Percentiles rank a stretch among this genome's conserved stretches.
Conservation (phyloP, 176 grass and related monocot genomes). For the Ampelocalamus luodianensis region DNA sequence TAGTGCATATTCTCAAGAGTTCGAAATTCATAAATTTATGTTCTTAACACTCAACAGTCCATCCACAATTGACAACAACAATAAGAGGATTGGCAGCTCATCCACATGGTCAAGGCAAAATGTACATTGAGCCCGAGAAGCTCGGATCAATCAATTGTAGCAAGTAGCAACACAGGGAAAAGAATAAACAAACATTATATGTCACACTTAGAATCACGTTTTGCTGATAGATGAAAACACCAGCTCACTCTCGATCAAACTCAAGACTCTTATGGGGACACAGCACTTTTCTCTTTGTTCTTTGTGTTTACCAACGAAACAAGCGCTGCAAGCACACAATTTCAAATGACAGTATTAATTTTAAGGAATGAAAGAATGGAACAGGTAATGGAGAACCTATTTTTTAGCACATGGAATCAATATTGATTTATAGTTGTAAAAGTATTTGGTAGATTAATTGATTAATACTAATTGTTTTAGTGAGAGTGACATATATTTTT, state of each 20-base stretch:
- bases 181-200: constrained; percentile 38
- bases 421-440: neutral
- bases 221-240: constrained; percentile 42
- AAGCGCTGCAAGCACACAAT: constrained; percentile 54
- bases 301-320: constrained; percentile 60
- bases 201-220: constrained; percentile 37
- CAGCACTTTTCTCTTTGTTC: neutral
- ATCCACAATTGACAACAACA: constrained; percentile 23
- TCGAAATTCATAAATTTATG: neutral
- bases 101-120: constrained; percentile 26
- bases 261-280: constrained; percentile 18
- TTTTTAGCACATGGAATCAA: neutral
- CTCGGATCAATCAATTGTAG: constrained; percentile 45
- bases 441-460: neutral
- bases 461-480: neutral
- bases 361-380: neutral
- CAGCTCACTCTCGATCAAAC: constrained; percentile 43
- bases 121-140: constrained; percentile 28
- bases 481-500: neutral
- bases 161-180: constrained; percentile 7
- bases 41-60: neutral
- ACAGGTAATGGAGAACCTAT: neutral
- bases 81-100: neutral
- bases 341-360: constrained; percentile 16
- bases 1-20: neutral